Conservation (phyloP, 2,329 filamentous ascomycete genomes). For the Shiraia bambusicola region DNA sequence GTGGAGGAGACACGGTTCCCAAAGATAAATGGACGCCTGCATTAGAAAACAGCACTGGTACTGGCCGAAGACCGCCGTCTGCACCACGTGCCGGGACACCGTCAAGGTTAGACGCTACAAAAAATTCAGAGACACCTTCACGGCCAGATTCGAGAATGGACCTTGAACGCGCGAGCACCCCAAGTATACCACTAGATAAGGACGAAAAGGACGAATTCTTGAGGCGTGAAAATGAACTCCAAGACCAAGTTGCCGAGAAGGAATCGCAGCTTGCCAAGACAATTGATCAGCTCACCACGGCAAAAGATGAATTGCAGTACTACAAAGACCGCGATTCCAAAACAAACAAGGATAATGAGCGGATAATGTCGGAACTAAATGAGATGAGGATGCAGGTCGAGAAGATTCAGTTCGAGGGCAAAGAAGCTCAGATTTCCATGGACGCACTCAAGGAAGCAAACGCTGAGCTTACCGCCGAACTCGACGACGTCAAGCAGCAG, state of each 20-base stretch:
- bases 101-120: conserved; percentile 55
- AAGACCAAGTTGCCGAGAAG: conserved; percentile 93
- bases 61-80: conserved; percentile 51
- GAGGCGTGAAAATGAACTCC: conserved; percentile 91
- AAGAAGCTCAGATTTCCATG: conserved; percentile 97
- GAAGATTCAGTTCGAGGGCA: conserved; percentile 91
- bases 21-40: conserved; percentile 83
- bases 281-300: conserved; percentile 78
- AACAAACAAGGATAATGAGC: conserved; percentile 87
- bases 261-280: conserved; percentile 77
- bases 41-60: conserved; percentile 56
- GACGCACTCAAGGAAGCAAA: conserved; percentile 96
- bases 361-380: conserved; percentile 80
- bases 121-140: conserved; percentile 44
- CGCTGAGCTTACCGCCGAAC: conserved; percentile 81
- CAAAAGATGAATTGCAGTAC: conserved; percentile 80
- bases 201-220: conserved; percentile 97
- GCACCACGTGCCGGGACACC: conserved; percentile 62
- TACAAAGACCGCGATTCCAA: conserved; percentile 85
- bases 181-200: conserved; percentile 85
- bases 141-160: conserved; percentile 68
- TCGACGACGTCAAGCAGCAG: conserved; percentile 95
- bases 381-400: conserved; percentile 96
- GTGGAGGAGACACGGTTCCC: conserved; percentile 82
- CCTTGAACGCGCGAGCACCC: conserved; percentile 78